phyloP scores from a whole-genome alignment of 2,329 filamentous ascomycete species.

The Talaromyces sp. region DNA sequence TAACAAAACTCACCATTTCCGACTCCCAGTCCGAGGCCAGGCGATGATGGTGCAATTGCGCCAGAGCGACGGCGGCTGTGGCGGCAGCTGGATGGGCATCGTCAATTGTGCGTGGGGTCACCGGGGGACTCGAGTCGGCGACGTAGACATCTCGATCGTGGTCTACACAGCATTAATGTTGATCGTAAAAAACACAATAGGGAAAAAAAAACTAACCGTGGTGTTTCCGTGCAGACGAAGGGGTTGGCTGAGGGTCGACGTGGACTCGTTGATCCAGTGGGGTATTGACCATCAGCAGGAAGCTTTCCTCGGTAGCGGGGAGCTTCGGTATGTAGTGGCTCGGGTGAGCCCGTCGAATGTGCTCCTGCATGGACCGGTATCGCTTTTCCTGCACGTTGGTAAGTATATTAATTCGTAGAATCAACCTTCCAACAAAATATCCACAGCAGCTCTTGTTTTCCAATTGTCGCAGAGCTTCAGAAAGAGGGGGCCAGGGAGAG shows the following conservation, averaged over 20 bases:
- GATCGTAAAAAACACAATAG: constrained; percentile 13
- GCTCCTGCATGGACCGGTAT: constrained; percentile 98
- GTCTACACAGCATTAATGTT: background rate
- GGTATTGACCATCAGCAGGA: constrained; percentile 90
- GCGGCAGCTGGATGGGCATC: constrained; percentile 64
- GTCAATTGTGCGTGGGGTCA: constrained; percentile 62
- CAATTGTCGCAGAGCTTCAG: background rate
- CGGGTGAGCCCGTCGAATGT: constrained; percentile 93
- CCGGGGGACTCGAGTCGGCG: constrained; percentile 61
- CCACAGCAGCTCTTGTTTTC: constrained; percentile 1
- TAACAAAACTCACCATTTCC: constrained; percentile 57
- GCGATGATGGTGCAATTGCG: constrained; percentile 76
- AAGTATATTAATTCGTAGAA: background rate
- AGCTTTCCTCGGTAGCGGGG: constrained; percentile 96
- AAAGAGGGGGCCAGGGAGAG: constrained; percentile 8
- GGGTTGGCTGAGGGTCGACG: constrained; percentile 35
- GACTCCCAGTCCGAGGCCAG: constrained; percentile 72
- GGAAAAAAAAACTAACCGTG: background rate
- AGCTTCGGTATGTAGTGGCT: constrained; percentile 98
- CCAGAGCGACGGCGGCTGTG: constrained; percentile 77
- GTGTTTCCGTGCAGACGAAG: constrained; percentile 30
- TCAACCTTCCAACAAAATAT: no score
- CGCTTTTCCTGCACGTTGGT: constrained; percentile 67
- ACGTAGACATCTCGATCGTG: constrained; percentile 60
- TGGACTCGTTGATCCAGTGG: constrained; percentile 68